phyloP scores from a whole-genome alignment of 164 flowering plant species.

The Vitis labrusca region DNA sequence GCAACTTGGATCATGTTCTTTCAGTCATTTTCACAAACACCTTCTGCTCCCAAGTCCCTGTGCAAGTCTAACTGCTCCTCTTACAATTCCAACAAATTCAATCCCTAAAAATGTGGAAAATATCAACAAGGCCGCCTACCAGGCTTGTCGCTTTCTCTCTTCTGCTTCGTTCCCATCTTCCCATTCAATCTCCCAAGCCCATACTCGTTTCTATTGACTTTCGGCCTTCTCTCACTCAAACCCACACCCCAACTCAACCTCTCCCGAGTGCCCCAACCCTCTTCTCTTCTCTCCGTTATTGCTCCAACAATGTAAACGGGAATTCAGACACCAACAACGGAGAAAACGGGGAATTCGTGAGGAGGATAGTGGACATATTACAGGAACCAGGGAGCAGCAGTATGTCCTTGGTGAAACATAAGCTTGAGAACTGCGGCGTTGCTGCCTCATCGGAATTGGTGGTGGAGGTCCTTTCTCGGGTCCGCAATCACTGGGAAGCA shows the following conservation, averaged over 20 bases:
- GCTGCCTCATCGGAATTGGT: slow-evolving; percentile 49
- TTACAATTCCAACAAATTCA: neutral
- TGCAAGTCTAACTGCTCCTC: neutral
- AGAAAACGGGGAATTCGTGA: slow-evolving; percentile 19
- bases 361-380: slow-evolving; percentile 31
- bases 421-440: slow-evolving; percentile 51
- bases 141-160: slow-evolving; percentile 3
- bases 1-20: neutral
- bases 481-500: slow-evolving; percentile 72
- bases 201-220: neutral
- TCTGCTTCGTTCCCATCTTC: slow-evolving; percentile 16
- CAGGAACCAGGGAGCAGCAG: slow-evolving; percentile 16
- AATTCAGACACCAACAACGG: neutral
- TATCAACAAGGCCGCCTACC: slow-evolving; percentile 12
- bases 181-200: slow-evolving; percentile 5
- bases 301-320: slow-evolving; percentile 11
- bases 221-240: neutral
- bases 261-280: neutral
- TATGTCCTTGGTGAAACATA: slow-evolving; percentile 31
- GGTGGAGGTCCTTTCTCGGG: slow-evolving; percentile 56
- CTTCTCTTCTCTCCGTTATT: slow-evolving; percentile 19
- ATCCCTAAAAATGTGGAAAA: slow-evolving; percentile 14
- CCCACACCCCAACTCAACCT: neutral
- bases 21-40: slow-evolving; percentile 19
- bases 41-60: neutral